Percentiles rank a stretch among this genome's conserved stretches.
phyloP scores from a whole-genome alignment of 2,329 filamentous ascomycete genomes.

The Neofusicoccum umdonicola region DNA sequence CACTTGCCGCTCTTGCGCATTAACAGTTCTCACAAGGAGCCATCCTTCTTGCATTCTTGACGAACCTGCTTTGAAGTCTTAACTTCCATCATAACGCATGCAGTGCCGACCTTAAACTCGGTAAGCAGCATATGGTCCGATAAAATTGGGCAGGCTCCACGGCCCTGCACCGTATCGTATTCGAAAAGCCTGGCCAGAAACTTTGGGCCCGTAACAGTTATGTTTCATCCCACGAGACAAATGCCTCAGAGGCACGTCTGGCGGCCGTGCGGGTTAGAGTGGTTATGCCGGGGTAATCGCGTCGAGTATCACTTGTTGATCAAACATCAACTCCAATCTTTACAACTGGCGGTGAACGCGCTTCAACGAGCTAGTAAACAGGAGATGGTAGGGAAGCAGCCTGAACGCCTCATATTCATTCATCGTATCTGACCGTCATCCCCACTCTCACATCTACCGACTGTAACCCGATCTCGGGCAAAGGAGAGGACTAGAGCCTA shows the following conservation, averaged over 20 bases:
- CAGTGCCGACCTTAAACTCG: too few relatives aligned
- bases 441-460: constrained; percentile 7
- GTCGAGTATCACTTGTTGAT: not conserved
- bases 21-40: not conserved
- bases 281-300: not conserved
- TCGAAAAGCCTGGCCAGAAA: not conserved
- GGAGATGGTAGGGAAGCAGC: not conserved
- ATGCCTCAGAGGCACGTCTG: not conserved
- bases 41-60: not conserved
- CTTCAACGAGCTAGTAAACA: not conserved
- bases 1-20: not conserved
- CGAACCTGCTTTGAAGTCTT: too few relatives aligned
- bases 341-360: too few relatives aligned
- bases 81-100: too few relatives aligned
- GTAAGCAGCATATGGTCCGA: too few relatives aligned
- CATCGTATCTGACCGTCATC: constrained; percentile 1
- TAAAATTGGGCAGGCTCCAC: too few relatives aligned
- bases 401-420: constrained; percentile 8
- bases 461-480: not conserved
- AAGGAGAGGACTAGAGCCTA: constrained; percentile 9
- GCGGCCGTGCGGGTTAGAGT: not conserved
- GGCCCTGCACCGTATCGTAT: not conserved
- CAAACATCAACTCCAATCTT: not conserved
- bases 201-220: not conserved
- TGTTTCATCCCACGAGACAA: not conserved